Percentiles rank a stretch among this genome's conserved stretches.
phyloP scores from a whole-genome alignment of 1,139 yeast species.

The Komagataea norvegica region DNA sequence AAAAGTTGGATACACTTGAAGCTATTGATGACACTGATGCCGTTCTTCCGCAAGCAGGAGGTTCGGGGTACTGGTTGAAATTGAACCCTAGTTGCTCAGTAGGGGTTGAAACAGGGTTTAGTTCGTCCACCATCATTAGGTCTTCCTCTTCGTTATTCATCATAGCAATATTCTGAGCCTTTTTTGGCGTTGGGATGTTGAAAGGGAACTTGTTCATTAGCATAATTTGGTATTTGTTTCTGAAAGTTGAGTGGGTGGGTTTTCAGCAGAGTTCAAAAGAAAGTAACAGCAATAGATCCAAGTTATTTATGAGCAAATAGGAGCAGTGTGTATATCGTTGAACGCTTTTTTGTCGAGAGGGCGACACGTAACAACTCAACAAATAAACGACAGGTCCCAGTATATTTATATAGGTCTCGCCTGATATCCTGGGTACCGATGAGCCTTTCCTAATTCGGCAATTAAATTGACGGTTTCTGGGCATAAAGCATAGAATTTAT shows the following conservation, averaged over 20 bases:
- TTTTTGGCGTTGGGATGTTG: conserved; percentile 3
- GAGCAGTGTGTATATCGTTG: too few species aligned
- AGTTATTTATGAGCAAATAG: too few species aligned
- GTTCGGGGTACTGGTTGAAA: conserved; percentile 17
- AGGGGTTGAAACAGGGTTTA: conserved; percentile 18
- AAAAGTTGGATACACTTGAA: conserved; percentile 22
- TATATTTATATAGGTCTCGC: background rate
- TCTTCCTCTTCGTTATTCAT: conserved; percentile 6
- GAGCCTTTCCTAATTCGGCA: background rate
- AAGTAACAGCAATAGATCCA: too few species aligned
- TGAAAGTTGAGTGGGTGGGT: background rate
- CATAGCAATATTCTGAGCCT: background rate
- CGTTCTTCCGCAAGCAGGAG: conserved; percentile 25
- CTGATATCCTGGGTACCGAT: background rate
- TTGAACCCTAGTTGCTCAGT: conserved; percentile 19
- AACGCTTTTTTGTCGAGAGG: too few species aligned
- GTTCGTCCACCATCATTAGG: conserved; percentile 9
- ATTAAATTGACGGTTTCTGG: background rate
- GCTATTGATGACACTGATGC: conserved; percentile 26
- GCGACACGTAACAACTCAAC: too few species aligned
- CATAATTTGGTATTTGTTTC: conserved; percentile 5
- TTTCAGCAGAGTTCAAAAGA: too few species aligned
- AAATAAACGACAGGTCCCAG: background rate
- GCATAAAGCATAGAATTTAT: background rate
- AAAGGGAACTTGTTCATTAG: conserved; percentile 10